Evolutionary conservation across 352 stramenopile genomes (phyloP).

Genomic region (Globisporangium irregulare): DNA sequence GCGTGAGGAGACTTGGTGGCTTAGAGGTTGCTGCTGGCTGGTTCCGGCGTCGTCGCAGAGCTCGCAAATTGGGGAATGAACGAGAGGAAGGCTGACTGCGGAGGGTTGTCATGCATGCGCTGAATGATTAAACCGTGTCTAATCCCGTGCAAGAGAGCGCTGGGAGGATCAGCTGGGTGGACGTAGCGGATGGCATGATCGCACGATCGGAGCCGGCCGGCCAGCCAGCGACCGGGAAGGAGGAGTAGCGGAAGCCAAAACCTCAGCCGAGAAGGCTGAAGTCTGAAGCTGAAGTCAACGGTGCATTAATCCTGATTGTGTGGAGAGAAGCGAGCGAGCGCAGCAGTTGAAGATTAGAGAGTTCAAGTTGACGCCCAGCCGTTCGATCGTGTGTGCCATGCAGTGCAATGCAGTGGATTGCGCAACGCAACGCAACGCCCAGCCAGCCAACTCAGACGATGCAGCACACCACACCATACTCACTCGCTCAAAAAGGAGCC

Average conservation of each 20-base stretch:
- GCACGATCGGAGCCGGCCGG: not conserved
- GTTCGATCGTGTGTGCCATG: not conserved
- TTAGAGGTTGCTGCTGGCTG: not conserved
- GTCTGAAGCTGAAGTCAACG: not conserved
- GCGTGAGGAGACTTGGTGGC: not conserved
- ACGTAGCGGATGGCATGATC: not conserved
- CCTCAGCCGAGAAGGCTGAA: not conserved
- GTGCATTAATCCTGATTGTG: not conserved
- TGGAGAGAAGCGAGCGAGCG: not conserved
- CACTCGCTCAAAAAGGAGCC: not conserved
- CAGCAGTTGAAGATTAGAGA: not conserved
- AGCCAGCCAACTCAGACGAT: not conserved
- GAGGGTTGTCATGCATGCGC: not conserved
- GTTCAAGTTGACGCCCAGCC: not conserved
- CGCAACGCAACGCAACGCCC: too few relatives aligned
- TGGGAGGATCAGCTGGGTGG: not conserved
- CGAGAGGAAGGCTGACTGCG: not conserved
- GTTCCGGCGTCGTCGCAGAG: not conserved
- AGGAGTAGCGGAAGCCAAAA: not conserved
- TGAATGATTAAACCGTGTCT: not conserved
- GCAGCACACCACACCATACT: not conserved
- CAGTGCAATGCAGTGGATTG: not conserved
- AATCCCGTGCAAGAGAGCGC: not conserved
- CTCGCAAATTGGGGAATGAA: conserved; percentile 1
- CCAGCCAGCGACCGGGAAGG: not conserved